Evolutionary conservation across 495 filamentous ascomycete genomes (phyloP).

Genomic region (Xylaria grammica): DNA sequence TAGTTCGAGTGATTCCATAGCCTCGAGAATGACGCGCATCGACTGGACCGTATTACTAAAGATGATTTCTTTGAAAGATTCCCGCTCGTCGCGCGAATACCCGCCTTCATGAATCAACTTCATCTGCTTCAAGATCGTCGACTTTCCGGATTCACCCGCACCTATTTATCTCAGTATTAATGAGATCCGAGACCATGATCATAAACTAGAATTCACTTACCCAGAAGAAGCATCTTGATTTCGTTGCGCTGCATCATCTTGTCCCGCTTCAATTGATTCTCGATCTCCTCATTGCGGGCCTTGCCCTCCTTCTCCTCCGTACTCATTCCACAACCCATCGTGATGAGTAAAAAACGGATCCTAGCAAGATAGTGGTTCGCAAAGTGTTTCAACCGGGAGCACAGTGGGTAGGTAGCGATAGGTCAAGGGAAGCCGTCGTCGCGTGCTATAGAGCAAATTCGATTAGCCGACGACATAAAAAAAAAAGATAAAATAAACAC

Average conservation of each 20-base stretch:
- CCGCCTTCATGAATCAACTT: conserved; percentile 85
- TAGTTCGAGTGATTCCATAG: conserved; percentile 92
- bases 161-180: conserved; percentile 55
- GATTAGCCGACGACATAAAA: conserved; percentile 15
- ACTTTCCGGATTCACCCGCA: conserved; percentile 99
- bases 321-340: conserved; percentile 99
- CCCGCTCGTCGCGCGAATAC: conserved; percentile 77
- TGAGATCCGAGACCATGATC: conserved; percentile 15
- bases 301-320: conserved; percentile 99
- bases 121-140: conserved; percentile 99
- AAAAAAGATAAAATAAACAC: not conserved
- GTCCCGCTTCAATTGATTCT: conserved; percentile 95
- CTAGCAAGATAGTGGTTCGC: conserved; percentile 8
- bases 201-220: conserved; percentile 56
- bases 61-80: conserved; percentile 94
- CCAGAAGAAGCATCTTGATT: conserved; percentile 98
- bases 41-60: conserved; percentile 98
- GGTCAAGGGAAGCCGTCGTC: conserved; percentile 8
- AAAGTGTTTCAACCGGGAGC: conserved; percentile 12
- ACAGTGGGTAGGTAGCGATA: conserved; percentile 2
- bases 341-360: conserved; percentile 51
- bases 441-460: conserved; percentile 2
- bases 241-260: conserved; percentile 96
- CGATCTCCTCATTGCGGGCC: conserved; percentile 98
- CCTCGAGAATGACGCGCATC: conserved; percentile 94